Percentiles rank a stretch among this genome's conserved stretches.
Conservation (phyloP, 169 alveolate genomes). For the Eimeria praecox region DNA sequence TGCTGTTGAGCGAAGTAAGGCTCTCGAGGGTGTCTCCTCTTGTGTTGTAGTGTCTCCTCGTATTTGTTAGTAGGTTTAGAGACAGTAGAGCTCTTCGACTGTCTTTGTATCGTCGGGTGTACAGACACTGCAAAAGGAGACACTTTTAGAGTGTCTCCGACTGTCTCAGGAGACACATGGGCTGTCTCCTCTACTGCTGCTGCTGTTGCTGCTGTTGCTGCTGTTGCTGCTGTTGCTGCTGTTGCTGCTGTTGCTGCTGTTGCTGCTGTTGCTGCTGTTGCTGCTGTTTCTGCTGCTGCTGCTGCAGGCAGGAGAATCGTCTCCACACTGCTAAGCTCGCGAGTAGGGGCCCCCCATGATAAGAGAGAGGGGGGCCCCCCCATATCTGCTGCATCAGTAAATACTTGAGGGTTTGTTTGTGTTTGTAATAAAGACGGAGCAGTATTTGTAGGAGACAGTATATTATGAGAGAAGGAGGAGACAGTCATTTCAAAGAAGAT, state of each 20-base stretch:
- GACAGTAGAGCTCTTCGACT: too few relatives aligned
- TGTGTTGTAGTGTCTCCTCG: background rate
- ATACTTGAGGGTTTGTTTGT: too few relatives aligned
- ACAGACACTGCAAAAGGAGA: too few relatives aligned
- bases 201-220: background rate
- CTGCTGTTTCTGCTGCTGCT: background rate
- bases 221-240: background rate
- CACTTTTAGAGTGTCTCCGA: too few relatives aligned
- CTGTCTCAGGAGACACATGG: too few relatives aligned
- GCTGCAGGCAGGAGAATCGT: background rate
- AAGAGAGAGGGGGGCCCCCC: background rate
- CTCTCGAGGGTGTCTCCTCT: background rate
- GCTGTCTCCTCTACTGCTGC: background rate
- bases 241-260: background rate
- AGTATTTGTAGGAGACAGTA: too few relatives aligned
- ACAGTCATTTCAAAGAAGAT: background rate
- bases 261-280: background rate
- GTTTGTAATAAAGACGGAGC: too few relatives aligned
- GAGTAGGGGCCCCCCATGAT: background rate
- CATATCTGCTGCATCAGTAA: background rate
- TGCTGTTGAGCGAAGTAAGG: slow-evolving; percentile 42
- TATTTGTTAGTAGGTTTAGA: background rate
- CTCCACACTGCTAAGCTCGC: background rate
- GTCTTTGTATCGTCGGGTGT: too few relatives aligned
- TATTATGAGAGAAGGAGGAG: too few relatives aligned